These are phyloP conservation scores for Daldinia loculata DNA, from an alignment of 495 filamentous ascomycete species.

Conservation along the genomic window DNA sequence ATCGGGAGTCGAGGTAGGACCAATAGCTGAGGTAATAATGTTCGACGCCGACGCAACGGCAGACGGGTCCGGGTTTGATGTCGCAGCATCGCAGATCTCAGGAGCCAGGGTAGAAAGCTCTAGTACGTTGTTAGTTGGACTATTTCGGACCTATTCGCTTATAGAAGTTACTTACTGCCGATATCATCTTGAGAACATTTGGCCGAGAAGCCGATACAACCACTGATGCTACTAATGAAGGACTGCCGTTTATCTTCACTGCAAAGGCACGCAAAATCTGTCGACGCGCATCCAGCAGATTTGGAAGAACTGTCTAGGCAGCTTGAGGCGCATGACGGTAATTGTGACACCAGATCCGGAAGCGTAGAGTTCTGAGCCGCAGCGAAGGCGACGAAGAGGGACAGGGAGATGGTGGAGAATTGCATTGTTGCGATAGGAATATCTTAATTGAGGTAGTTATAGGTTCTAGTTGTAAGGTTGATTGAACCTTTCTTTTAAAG, in stretches of 20 bases:
- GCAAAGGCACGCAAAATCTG: constrained; percentile 45
- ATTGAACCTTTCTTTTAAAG: not conserved
- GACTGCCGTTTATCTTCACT: constrained; percentile 9
- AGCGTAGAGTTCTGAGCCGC: constrained; percentile 46
- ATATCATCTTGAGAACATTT: constrained; percentile 34
- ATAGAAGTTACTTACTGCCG: constrained; percentile 30
- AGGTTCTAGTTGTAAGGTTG: not conserved
- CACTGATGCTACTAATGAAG: constrained; percentile 30
- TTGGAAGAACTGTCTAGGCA: constrained; percentile 34
- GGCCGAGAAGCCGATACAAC: constrained; percentile 31
- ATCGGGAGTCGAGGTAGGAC: constrained; percentile 24
- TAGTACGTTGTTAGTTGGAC: constrained; percentile 25
- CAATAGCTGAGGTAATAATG: constrained; percentile 40
- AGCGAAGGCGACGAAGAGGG: constrained; percentile 39
- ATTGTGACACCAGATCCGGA: constrained; percentile 40
- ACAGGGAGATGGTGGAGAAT: constrained; percentile 30
- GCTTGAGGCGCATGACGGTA: constrained; percentile 42
- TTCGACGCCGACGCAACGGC: constrained; percentile 43
- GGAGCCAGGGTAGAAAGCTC: constrained; percentile 31
- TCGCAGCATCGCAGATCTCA: constrained; percentile 41
- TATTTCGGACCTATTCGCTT: not conserved
- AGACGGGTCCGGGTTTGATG: constrained; percentile 40
- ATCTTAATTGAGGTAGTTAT: not conserved
- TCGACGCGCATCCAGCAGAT: constrained; percentile 36
- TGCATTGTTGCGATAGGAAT: constrained; percentile 38